phyloP scores from a whole-genome alignment of 2,329 filamentous ascomycete species.

The Claviceps sp. region DNA sequence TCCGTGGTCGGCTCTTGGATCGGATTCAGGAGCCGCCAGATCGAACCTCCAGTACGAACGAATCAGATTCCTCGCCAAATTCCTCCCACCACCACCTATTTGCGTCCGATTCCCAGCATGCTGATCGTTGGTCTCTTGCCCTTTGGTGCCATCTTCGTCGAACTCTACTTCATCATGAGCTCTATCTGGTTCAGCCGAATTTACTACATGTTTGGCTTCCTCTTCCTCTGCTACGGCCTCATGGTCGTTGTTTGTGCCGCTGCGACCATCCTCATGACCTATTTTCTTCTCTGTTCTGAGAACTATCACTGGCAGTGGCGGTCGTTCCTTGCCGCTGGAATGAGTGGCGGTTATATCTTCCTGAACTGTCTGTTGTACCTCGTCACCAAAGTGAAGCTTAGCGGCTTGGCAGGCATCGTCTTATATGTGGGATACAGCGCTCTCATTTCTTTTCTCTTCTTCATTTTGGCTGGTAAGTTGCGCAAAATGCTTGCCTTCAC shows the following conservation, averaged over 20 bases:
- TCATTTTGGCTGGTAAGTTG: constrained; percentile 75
- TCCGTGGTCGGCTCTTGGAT: constrained; percentile 86
- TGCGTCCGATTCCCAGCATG: constrained; percentile 79
- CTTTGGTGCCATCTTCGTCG: constrained; percentile 93
- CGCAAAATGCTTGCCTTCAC: neutral
- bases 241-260: constrained; percentile 94
- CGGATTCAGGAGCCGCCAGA: constrained; percentile 62
- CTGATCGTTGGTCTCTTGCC: constrained; percentile 83
- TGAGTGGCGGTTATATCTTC: constrained; percentile 85
- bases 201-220: constrained; percentile 99
- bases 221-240: constrained; percentile 92
- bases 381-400: constrained; percentile 73
- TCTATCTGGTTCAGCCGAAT: constrained; percentile 98
- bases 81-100: constrained; percentile 68
- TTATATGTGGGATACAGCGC: constrained; percentile 89
- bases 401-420: constrained; percentile 72
- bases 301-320: constrained; percentile 99
- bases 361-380: constrained; percentile 84
- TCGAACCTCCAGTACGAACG: constrained; percentile 75
- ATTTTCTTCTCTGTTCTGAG: constrained; percentile 89
- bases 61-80: constrained; percentile 98
- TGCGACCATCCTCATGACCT: constrained; percentile 86
- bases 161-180: constrained; percentile 98
- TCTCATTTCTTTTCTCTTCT: constrained; percentile 80
- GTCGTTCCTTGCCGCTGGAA: constrained; percentile 81